Conservation (phyloP, 495 filamentous ascomycete genomes). For the Neurospora sp. region DNA sequence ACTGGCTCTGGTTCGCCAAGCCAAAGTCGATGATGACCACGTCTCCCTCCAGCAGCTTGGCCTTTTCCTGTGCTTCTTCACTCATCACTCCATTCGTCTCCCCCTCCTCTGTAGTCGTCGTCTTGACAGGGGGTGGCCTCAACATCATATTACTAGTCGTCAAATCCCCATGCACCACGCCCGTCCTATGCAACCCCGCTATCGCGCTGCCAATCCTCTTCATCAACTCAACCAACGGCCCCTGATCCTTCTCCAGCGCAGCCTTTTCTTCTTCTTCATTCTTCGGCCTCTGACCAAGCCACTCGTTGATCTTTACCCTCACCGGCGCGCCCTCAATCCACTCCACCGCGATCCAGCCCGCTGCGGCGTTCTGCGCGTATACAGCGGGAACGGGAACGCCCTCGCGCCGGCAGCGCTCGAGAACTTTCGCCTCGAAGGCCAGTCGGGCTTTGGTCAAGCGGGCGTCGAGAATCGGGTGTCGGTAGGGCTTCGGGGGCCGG, state of each 20-base stretch:
- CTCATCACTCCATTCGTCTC: constrained; percentile 5
- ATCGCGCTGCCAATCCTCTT: constrained; percentile 61
- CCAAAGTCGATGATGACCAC: constrained; percentile 94
- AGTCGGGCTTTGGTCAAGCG: constrained; percentile 80
- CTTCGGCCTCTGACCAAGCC: constrained; percentile 40
- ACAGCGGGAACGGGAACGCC: constrained; percentile 72
- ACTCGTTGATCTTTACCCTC: constrained; percentile 54
- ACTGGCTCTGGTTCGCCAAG: constrained; percentile 67
- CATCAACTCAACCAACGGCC: constrained; percentile 47
- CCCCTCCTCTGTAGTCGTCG: background rate
- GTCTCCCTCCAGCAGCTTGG: constrained; percentile 49
- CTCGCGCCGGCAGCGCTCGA: constrained; percentile 62
- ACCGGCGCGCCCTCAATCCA: constrained; percentile 74
- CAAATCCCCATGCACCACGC: constrained; percentile 88
- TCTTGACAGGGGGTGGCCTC: constrained; percentile 21
- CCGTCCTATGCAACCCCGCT: constrained; percentile 68
- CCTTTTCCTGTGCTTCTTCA: constrained; percentile 11
- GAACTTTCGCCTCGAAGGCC: constrained; percentile 74
- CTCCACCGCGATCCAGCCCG: constrained; percentile 81
- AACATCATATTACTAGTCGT: constrained; percentile 98
- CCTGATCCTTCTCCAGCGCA: constrained; percentile 24
- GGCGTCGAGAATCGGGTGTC: constrained; percentile 81
- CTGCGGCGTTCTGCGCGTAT: constrained; percentile 61
- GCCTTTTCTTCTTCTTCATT: constrained; percentile 28
- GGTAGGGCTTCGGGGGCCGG: constrained; percentile 85